phyloP scores from a whole-genome alignment of 108 stramenopile genomes.

The Pseudonitzschia delicatissima region DNA sequence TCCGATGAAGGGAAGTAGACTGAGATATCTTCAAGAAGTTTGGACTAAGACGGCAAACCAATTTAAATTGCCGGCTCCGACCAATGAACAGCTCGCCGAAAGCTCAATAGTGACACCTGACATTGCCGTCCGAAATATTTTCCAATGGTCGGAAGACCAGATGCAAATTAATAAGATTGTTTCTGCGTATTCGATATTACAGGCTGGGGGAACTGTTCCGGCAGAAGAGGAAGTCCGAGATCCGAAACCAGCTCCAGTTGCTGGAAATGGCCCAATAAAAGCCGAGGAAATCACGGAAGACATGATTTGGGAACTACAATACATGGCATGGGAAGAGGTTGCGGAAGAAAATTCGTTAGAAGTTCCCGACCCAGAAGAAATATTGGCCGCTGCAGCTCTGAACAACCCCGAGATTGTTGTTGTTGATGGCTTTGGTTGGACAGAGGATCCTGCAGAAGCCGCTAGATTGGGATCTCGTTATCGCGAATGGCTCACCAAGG shows the following conservation, averaged over 20 bases:
- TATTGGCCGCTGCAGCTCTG: constrained; percentile 48
- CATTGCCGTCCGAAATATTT: constrained; percentile 48
- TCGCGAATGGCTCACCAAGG: constrained; percentile 11
- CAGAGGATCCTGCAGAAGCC: constrained; percentile 30
- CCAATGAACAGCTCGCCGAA: constrained; percentile 44
- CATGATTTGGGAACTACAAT: constrained; percentile 60
- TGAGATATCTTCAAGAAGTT: constrained; percentile 34
- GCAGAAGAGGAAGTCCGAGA: not conserved
- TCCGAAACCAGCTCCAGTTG: not conserved
- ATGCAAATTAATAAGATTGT: constrained; percentile 49
- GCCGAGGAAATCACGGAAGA: constrained; percentile 24
- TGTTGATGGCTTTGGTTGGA: constrained; percentile 60
- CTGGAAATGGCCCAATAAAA: not conserved
- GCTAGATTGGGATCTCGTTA: constrained; percentile 21
- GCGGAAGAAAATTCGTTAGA: constrained; percentile 46
- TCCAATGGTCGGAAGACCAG: constrained; percentile 52
- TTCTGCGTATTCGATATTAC: constrained; percentile 14
- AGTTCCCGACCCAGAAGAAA: constrained; percentile 54
- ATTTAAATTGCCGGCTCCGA: constrained; percentile 35
- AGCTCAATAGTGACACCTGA: constrained; percentile 41
- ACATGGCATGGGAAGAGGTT: constrained; percentile 59
- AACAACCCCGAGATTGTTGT: constrained; percentile 44
- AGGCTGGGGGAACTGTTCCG: not conserved
- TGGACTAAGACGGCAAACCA: constrained; percentile 53
- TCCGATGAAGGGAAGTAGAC: constrained; percentile 35